phyloP scores from a whole-genome alignment of 176 grass and related monocot genomes.

The Lolium multiflorum region DNA sequence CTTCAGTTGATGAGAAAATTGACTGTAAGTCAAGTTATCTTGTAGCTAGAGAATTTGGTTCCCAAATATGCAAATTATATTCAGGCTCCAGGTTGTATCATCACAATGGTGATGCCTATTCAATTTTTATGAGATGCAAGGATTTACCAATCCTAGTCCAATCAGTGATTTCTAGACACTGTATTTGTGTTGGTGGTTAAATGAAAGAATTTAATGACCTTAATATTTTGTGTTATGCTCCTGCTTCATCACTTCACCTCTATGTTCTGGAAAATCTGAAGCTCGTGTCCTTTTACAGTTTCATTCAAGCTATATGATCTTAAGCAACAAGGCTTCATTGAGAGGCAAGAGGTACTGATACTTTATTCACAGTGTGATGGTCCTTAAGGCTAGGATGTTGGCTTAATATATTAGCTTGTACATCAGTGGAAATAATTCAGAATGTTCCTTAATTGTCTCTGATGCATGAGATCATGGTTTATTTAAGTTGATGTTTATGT shows the following conservation, averaged over 20 bases:
- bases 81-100: background rate
- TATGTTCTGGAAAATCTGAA: conserved; percentile 9
- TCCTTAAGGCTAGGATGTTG: conserved; percentile 23
- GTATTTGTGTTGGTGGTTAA: conserved; percentile 1
- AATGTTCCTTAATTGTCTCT: background rate
- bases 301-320: conserved; percentile 98
- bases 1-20: conserved; percentile 85
- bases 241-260: background rate
- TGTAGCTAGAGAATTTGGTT: conserved; percentile 36
- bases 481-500: conserved; percentile 10
- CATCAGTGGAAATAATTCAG: conserved; percentile 12
- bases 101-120: background rate
- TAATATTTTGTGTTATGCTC: conserved; percentile 18
- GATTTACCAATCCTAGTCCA: background rate
- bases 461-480: conserved; percentile 35
- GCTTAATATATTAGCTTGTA: conserved; percentile 20
- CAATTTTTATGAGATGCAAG: background rate
- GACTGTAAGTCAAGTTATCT: conserved; percentile 70
- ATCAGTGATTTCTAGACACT: conserved; percentile 11
- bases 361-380: background rate
- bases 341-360: conserved; percentile 82
- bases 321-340: conserved; percentile 94
- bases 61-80: conserved; percentile 11
- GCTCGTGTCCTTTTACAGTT: conserved; percentile 57
- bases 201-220: background rate